Evolutionary conservation across 441 rosid genomes (phyloP).

Genomic region (Corymbia calophylla): DNA sequence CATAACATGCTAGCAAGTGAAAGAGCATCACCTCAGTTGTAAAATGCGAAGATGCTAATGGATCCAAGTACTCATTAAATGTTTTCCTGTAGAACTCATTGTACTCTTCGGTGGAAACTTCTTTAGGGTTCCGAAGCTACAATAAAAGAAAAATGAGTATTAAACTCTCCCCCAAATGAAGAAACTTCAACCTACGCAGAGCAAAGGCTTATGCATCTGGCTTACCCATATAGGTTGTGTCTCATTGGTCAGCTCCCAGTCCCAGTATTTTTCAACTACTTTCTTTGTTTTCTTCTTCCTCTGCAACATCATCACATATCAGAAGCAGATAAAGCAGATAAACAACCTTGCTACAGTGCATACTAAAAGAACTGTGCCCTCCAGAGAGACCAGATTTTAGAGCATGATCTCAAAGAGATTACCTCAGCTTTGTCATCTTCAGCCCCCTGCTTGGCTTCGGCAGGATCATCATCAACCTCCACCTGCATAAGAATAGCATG

Average conservation of each 20-base stretch:
- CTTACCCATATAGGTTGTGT: constrained; percentile 94
- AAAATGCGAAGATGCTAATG: constrained; percentile 90
- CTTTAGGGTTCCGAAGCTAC: constrained; percentile 92
- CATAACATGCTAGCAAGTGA: neutral
- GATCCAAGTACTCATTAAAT: constrained; percentile 87
- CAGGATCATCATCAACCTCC: constrained; percentile 92
- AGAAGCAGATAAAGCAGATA: neutral
- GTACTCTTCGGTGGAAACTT: constrained; percentile 80
- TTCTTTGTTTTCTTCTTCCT: constrained; percentile 88
- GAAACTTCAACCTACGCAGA: neutral
- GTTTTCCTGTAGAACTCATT: constrained; percentile 87
- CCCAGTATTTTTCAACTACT: constrained; percentile 91
- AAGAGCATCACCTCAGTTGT: constrained; percentile 73
- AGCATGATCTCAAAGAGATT: neutral
- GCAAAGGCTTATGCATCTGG: neutral
- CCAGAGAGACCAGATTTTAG: neutral
- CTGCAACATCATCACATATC: constrained; percentile 23
- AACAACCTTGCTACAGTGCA: neutral
- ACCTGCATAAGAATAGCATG: constrained; percentile 32
- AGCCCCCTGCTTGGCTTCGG: constrained; percentile 58
- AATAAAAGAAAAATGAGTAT: neutral
- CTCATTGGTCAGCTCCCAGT: constrained; percentile 92
- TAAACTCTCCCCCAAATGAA: neutral
- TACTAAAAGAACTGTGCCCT: neutral
- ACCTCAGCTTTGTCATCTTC: constrained; percentile 61